These are phyloP conservation scores for Aspergillus carbonarius DNA, from an alignment of 2,329 filamentous ascomycete species.

Conservation along the genomic window DNA sequence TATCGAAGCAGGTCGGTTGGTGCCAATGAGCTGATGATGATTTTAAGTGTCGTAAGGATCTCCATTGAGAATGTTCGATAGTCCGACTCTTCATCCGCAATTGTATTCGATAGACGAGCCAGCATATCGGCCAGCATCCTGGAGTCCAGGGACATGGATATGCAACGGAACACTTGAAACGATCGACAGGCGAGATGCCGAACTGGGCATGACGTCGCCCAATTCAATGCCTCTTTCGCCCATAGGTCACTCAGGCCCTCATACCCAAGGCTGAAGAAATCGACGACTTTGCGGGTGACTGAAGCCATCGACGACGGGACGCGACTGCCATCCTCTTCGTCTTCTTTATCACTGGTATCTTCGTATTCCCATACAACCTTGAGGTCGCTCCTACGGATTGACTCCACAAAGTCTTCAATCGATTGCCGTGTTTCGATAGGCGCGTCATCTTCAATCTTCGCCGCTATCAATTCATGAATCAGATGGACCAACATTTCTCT, in stretches of 20 bases:
- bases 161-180: slow-evolving; percentile 95
- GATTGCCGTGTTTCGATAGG: slow-evolving; percentile 67
- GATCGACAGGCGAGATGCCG: slow-evolving; percentile 93
- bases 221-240: slow-evolving; percentile 85
- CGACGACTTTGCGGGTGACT: slow-evolving; percentile 76
- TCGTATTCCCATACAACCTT: slow-evolving; percentile 93
- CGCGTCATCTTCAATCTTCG: slow-evolving; percentile 68
- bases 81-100: slow-evolving; percentile 90
- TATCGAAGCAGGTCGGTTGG: slow-evolving; percentile 79
- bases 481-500: slow-evolving; percentile 97
- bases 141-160: slow-evolving; percentile 85
- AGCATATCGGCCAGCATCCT: slow-evolving; percentile 97
- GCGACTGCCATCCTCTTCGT: slow-evolving; percentile 71
- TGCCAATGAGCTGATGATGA: slow-evolving; percentile 82
- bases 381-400: slow-evolving; percentile 77
- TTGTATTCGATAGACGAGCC: slow-evolving; percentile 89
- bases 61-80: slow-evolving; percentile 98
- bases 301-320: slow-evolving; percentile 86
- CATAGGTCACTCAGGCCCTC: slow-evolving; percentile 87
- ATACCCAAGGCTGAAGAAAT: slow-evolving; percentile 80
- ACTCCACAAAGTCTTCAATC: slow-evolving; percentile 85
- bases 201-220: slow-evolving; percentile 96
- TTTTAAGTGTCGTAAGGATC: slow-evolving; percentile 89
- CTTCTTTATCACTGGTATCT: slow-evolving; percentile 76
- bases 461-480: slow-evolving; percentile 91